These are phyloP conservation scores for Exophiala phaeomuriformis DNA, from an alignment of 2,329 filamentous ascomycete species.

Conservation along the genomic window DNA sequence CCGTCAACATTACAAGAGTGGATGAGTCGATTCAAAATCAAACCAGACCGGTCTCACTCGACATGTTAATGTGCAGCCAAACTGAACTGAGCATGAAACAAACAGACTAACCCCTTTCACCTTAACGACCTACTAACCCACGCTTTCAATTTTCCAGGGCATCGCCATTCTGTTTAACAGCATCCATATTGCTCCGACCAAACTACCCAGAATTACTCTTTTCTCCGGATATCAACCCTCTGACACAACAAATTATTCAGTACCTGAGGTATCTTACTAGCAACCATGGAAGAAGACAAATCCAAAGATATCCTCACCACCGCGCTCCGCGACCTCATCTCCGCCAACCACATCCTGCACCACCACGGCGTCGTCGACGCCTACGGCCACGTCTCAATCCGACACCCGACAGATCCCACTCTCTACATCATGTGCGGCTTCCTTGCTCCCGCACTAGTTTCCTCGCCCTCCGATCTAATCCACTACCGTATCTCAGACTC, in stretches of 20 bases:
- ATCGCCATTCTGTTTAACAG: too few species aligned
- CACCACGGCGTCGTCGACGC: slow-evolving; percentile 46
- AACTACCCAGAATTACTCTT: too few species aligned
- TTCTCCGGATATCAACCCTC: neutral
- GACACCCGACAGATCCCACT: slow-evolving; percentile 42
- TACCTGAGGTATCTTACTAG: neutral
- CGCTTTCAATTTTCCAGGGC: too few species aligned
- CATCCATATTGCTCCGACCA: too few species aligned
- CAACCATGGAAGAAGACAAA: neutral
- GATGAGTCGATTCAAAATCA: too few species aligned
- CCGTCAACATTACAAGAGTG: too few species aligned
- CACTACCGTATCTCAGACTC: slow-evolving; percentile 42
- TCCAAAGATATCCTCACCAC: slow-evolving; percentile 4
- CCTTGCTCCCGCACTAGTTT: slow-evolving; percentile 44
- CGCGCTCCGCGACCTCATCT: slow-evolving; percentile 20
- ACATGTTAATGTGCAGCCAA: too few species aligned
- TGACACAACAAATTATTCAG: neutral
- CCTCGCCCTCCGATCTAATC: slow-evolving; percentile 40
- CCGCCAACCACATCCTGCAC: slow-evolving; percentile 41
- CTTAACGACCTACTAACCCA: too few species aligned
- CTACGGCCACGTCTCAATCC: slow-evolving; percentile 52
- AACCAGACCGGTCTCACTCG: too few species aligned
- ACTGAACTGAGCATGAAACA: too few species aligned
- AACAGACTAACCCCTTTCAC: too few species aligned
- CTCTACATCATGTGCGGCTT: slow-evolving; percentile 46